phyloP scores from a whole-genome alignment of 441 rosid species.

The Erodium chrysanthum region DNA sequence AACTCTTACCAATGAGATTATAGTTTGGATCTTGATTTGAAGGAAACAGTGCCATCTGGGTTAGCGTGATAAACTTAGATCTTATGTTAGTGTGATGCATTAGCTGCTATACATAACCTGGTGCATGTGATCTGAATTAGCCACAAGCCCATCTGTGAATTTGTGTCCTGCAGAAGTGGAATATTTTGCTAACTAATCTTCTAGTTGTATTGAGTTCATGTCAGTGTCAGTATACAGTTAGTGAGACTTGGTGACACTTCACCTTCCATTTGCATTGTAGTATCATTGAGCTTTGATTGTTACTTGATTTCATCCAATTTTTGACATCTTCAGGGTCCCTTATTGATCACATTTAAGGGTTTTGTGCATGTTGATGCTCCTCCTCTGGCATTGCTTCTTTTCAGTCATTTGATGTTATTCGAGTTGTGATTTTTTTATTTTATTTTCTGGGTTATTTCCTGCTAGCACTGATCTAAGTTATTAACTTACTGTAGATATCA shows the following conservation, averaged over 20 bases:
- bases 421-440: neutral
- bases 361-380: neutral
- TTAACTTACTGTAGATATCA: slow-evolving; percentile 41
- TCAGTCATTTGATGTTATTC: neutral
- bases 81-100: neutral
- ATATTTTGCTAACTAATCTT: neutral
- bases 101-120: neutral
- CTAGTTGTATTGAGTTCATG: neutral
- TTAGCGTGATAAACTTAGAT: neutral
- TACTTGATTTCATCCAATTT: neutral
- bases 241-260: neutral
- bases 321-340: neutral
- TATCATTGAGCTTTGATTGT: neutral
- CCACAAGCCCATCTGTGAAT: neutral
- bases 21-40: neutral
- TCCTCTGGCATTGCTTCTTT: neutral
- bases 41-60: neutral
- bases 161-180: neutral
- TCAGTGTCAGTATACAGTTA: neutral
- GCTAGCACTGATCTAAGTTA: slow-evolving; percentile 1
- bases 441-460: neutral
- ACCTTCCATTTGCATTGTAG: neutral
- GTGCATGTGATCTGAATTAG: neutral
- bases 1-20: neutral
- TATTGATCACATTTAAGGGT: neutral